Evolutionary conservation across 768 basidiomycete species (phyloP), one percentile per base, ranked within the genome.

Genomic region (Arthromyces matolae): DNA sequence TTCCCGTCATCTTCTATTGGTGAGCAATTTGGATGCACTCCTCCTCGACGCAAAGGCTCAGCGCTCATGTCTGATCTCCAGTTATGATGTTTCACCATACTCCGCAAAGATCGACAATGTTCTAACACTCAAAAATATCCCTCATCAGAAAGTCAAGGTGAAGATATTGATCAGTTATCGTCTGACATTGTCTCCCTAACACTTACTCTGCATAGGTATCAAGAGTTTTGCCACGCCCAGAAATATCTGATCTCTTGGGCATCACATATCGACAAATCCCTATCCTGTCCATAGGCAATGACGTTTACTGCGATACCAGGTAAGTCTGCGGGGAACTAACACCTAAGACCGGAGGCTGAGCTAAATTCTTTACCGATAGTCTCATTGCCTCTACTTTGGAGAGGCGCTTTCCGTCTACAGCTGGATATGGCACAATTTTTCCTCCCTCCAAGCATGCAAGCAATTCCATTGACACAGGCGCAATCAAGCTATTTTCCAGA

Each of bases 291-390:
- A 78, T 83, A 35, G 81, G 80, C 12, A 78, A 76, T 54, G 80
- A 83, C 55, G 66, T 83, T 3, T 82, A 80, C 61, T 79, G 77
- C 57, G 80, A 82, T 60, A 80, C 77, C 9, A 72, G 66, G 71
- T 64, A 46, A n/a, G n/a, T n/a, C n/a, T n/a, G n/a, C n/a, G n/a
- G n/a, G n/a, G n/a, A n/a, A n/a, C n/a, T n/a, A n/a, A n/a, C n/a
- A n/a, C n/a, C n/a, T n/a, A n/a, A n/a, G n/a, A n/a, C n/a, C n/a
- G n/a, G n/a, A n/a, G n/a, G n/a, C n/a, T 8, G 36, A 40, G 5
- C 38, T 8, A 14, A 22, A 9, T 20, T 8, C 22, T 10, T 29
- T n/a, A 19, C 18, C n/a, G 28, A 18, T 43, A 75, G 71, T 45
- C 64, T 82, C 53, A 80, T 82, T 41, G 71, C 69, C 10, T 59